Base-by-base conservation (phyloP, 1,284 basidiomycete genomes). In the Ceratobasidium sp. region DNA sequence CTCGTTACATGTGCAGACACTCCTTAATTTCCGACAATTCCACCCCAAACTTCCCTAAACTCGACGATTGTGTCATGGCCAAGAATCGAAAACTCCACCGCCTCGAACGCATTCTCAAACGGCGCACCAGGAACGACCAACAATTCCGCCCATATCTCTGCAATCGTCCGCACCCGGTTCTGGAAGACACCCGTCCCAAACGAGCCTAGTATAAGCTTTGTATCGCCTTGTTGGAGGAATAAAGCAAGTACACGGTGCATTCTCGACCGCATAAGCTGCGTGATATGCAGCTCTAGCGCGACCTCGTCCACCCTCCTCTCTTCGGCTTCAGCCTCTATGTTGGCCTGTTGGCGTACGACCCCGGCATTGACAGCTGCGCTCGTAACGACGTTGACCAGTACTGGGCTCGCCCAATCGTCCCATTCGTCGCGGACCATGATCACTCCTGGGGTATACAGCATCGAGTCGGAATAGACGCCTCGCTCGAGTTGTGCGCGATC, bases 161-260 rank as follows among this genome's bases (percentile, higher is more conserved):
- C 89, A 43, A 91, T 83, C 72, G 82, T 80, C 62, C 80, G 79
- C 18, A 91, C 85, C 35, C 85, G 82, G 77, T 92, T 92, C 75
- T 81, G 82, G 80, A 91, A 92, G 7, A 88, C 90, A 0, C 90
- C 91, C 0, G 90, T 92, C 11, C 91, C 91, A 79, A 91, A 92
- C 76, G 87, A 89, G 35, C 91, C 91, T 50, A 92, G 79, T 1
- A 92, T 88, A 52, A 91, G 73, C 75, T 87, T 84, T 74, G 82
- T 82, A 18, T 86, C 84, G 9, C 87, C 86, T 75, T 86, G 82
- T 41, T 81, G 82, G 80, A 91, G 87, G 77, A 91, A 90, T n/a
- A 91, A 79, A 74, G 81, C 86, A 21, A 92, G 79, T 30, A 91
- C 82, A 59, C 90, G 83, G 0, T 80, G 87, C 89, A 92, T 91